A percentile compares a stretch with the other conserved stretches of the same genome.
Evolutionary conservation across 306 rosid species (phyloP).

Genomic region (Trichosanthes cucumerina): DNA sequence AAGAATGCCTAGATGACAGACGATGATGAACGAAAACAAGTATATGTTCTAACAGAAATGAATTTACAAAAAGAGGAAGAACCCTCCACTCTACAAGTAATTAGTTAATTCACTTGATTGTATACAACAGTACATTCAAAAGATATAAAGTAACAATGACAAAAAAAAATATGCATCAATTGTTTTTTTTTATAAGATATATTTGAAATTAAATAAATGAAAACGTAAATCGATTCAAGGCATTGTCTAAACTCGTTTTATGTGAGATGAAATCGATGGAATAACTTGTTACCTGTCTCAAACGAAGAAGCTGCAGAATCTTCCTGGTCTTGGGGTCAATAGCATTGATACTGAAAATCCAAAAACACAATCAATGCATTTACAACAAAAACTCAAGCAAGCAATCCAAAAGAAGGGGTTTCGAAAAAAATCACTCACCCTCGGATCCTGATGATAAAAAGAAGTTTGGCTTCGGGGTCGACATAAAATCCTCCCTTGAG

Average conservation of each 20-base stretch:
- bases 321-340: conserved; percentile 73
- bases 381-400: not conserved
- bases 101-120: not conserved
- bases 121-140: not conserved
- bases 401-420: not conserved
- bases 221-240: not conserved
- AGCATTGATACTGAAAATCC: conserved; percentile 67
- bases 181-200: not conserved
- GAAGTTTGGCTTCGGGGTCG: conserved; percentile 79
- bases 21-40: not conserved
- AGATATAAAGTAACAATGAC: not conserved
- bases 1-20: not conserved
- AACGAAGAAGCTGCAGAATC: conserved; percentile 74
- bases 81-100: not conserved
- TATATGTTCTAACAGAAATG: not conserved
- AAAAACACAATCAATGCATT: not conserved
- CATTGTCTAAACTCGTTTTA: not conserved
- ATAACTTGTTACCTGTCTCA: conserved; percentile 53
- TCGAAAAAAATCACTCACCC: conserved; percentile 36
- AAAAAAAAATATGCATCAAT: not conserved
- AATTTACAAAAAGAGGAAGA: not conserved
- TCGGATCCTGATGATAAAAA: conserved; percentile 71
- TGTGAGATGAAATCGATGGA: not conserved
- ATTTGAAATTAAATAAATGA: not conserved
- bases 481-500: conserved; percentile 93